Base-by-base conservation (phyloP, 73 alveolate species). In the Blepharisma stoltei region DNA sequence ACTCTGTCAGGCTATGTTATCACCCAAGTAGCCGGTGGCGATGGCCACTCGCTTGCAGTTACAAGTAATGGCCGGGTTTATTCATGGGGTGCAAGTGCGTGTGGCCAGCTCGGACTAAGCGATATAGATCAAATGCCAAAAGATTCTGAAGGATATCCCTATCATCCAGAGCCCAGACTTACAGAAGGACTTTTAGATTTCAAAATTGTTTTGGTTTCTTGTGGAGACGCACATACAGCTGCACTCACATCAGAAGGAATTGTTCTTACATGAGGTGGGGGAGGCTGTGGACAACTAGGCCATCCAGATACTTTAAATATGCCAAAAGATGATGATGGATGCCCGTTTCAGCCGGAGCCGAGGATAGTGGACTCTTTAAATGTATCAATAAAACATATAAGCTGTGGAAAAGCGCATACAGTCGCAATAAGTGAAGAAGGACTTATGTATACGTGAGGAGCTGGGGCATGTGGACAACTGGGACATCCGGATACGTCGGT, bases 171-270 rank as follows among this genome's bases (percentile, higher is more conserved):
- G 11, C 99, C 99, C 14, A 76, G 89, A 66, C 82, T 88, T 45
- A 89, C 89, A 20, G 93, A 88, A 52, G 80, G 86, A 49, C 83
- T 88, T 14, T 78, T 48, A 65, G 79, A 81, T n/a, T 85, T 88
- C 54, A 73, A 80, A 77, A 87, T 88, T 5, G 87, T 88, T 6
- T 78, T 85, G 75, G 94, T 95, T 9, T 95, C 99, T 54, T 95
- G 99, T 60, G 99, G 99, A 8, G 98, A 95, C 53, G 97, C 95
- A 4, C 99, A 95, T 85, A 89, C 99, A 9, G 97, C 94, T 9
- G 99, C 99, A 20, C 87, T 95, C 49, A 76, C 96, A 44, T 78
- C 83, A 20, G 96, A 93, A 71, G 99, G 98, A 47, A 84, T 81
- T 55, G 83, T 93, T 6, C 92, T 90, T 78, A 78, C 94, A 38